Base-by-base conservation (phyloP, 2,329 filamentous ascomycete species). In the Calonectria pteridis region DNA sequence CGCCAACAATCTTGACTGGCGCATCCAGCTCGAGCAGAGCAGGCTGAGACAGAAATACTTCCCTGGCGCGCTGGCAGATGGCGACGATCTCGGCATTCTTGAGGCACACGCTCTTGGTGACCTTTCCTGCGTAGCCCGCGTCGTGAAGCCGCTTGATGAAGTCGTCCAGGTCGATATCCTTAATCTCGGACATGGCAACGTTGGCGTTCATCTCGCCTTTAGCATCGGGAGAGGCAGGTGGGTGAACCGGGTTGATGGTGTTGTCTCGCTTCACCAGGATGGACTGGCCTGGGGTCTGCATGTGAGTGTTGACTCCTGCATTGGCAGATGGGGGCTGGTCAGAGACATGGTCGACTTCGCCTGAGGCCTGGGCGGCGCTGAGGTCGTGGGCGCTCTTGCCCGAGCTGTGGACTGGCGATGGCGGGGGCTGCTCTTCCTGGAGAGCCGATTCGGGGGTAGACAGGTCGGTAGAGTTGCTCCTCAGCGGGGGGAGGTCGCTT, bases 71-170 rank as follows among this genome's bases (percentile, higher is more conserved):
- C 75, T 94, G 92, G 84, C 97, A 99, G 77, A 99, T 96, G 73
- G 96, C 95, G 59, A 93, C 94, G 77, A 99, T 98, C 84, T 99
- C 97, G 49, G 97, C 97, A 83, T 99, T 98, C 88, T 98, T 98
- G 74, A 99, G 89, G 80, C 96, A 98, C 29, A 98, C 96, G 28
- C 95, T 95, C 89, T 99, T 99, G 75, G 97, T 98, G 79, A 98
- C 95, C 85, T 99, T 99, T 77, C 95, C 95, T 55, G 95, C 94
- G 83, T 99, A 99, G 16, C 94, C 97, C 13, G 97, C 96, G 84
- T 99, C 97, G 68, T 99, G 88, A 53, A 99, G 90, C 53, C 97
- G 93, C 81, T 96, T 95, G 83, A 99, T 99, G 89, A 98, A 98
- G 82, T 99, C 97, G 82, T 99, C 97, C 35, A 99, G 88, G 83